Evolutionary conservation across 495 filamentous ascomycete genomes (phyloP).

Genomic region (Neurospora cerealis): DNA sequence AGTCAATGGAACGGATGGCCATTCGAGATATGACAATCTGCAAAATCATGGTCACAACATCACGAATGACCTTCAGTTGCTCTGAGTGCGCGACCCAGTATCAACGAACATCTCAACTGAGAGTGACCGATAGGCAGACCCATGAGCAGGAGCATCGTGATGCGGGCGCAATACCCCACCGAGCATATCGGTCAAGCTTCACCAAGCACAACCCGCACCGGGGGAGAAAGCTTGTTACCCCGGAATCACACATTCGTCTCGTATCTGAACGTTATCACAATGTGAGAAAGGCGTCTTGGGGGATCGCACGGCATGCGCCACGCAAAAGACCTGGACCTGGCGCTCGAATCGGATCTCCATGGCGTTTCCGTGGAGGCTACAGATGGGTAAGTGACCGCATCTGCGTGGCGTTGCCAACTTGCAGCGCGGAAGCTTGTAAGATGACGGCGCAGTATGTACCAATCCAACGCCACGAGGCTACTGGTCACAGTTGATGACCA

Average conservation of each 20-base stretch:
- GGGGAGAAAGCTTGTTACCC: neutral
- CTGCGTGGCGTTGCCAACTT: neutral
- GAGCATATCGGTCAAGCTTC: neutral
- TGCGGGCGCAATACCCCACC: neutral
- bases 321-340: neutral
- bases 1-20: neutral
- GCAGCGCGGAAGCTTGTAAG: neutral
- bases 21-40: neutral
- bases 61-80: neutral
- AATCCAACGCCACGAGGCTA: conserved; percentile 3
- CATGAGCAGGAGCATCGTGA: neutral
- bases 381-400: neutral
- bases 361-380: neutral
- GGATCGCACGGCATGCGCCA: neutral
- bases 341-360: neutral
- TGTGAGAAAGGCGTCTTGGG: neutral
- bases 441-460: neutral
- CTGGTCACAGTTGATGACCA: neutral
- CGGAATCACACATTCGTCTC: neutral
- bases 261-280: neutral
- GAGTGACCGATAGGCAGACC: neutral
- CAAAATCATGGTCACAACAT: neutral
- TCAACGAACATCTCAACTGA: neutral
- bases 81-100: neutral
- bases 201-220: neutral